Conservation (phyloP, 179 eudicot species). For the Spergularia azorica region DNA sequence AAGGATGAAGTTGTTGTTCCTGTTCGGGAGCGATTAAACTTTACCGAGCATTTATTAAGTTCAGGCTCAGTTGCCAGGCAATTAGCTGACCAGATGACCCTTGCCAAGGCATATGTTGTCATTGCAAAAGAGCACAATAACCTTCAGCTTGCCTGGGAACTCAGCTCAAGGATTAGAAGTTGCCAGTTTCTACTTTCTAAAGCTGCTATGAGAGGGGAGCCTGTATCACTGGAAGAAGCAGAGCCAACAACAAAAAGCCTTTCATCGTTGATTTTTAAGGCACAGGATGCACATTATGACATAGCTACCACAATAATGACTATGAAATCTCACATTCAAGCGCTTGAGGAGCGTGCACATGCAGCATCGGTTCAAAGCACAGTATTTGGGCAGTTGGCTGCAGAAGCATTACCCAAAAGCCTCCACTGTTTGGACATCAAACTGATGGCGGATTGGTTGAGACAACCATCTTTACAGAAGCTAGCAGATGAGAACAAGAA, state of each 20-base stretch:
- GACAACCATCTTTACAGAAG: constrained; percentile 37
- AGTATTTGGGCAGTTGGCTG: constrained; percentile 64
- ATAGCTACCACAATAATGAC: constrained; percentile 78
- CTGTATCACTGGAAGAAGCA: constrained; percentile 57
- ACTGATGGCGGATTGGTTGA: constrained; percentile 59
- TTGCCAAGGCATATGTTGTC: constrained; percentile 77
- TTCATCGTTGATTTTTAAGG: constrained; percentile 61
- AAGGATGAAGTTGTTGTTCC: constrained; percentile 30
- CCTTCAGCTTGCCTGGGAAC: constrained; percentile 84
- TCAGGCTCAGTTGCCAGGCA: constrained; percentile 67
- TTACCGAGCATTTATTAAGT: constrained; percentile 47
- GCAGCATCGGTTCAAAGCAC: constrained; percentile 68
- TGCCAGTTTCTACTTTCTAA: constrained; percentile 75
- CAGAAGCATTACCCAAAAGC: constrained; percentile 67
- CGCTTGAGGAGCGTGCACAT: constrained; percentile 82
- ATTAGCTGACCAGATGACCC: constrained; percentile 73
- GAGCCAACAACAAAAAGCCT: constrained; percentile 57
- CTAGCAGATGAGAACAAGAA: constrained; percentile 52
- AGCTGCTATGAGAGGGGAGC: constrained; percentile 72
- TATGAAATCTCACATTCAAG: constrained; percentile 86
- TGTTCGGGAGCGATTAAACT: constrained; percentile 35
- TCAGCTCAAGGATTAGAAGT: constrained; percentile 63
- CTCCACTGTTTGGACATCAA: constrained; percentile 65
- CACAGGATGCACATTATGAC: constrained; percentile 83
- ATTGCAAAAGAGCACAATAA: constrained; percentile 83